A percentile compares a stretch with the other conserved stretches of the same genome.
phyloP scores from a whole-genome alignment of 257 asterid species.

The Gentiana macrophylla region DNA sequence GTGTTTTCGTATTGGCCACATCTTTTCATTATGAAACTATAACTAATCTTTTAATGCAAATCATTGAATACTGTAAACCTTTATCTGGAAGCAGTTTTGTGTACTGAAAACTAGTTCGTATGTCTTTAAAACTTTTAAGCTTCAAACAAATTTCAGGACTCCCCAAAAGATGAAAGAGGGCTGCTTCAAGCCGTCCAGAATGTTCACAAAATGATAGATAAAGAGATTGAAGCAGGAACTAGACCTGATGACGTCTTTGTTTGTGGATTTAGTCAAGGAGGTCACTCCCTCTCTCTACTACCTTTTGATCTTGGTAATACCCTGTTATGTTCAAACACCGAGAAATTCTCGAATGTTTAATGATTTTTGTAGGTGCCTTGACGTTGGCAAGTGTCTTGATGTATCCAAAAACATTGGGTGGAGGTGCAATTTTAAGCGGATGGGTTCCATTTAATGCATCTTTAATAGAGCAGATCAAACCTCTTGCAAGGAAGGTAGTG shows the following conservation, averaged over 20 bases:
- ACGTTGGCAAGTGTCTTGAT: slow-evolving; percentile 85
- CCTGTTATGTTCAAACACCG: too few relatives aligned
- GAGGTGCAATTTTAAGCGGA: slow-evolving; percentile 95
- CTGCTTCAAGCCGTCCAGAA: slow-evolving; percentile 72
- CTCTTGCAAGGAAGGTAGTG: slow-evolving; percentile 68
- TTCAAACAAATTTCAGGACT: slow-evolving; percentile 36
- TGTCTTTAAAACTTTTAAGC: background rate
- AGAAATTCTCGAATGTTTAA: background rate
- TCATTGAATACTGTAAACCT: too few relatives aligned
- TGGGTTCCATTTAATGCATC: slow-evolving; percentile 88
- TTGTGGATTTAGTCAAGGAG: slow-evolving; percentile 99
- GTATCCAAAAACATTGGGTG: slow-evolving; percentile 85
- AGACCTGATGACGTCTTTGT: slow-evolving; percentile 60
- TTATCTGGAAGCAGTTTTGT: background rate
- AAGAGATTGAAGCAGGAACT: slow-evolving; percentile 71
- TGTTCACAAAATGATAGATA: slow-evolving; percentile 75
- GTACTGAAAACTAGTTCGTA: background rate
- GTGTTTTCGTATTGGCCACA: background rate
- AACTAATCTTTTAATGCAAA: background rate
- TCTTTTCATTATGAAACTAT: background rate
- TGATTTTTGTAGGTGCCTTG: slow-evolving; percentile 59
- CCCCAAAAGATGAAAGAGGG: slow-evolving; percentile 65
- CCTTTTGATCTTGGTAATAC: background rate
- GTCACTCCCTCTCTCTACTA: slow-evolving; percentile 24
- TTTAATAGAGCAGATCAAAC: slow-evolving; percentile 44